phyloP scores from a whole-genome alignment of 768 basidiomycete species.

The Rhodotorula paludigena region DNA sequence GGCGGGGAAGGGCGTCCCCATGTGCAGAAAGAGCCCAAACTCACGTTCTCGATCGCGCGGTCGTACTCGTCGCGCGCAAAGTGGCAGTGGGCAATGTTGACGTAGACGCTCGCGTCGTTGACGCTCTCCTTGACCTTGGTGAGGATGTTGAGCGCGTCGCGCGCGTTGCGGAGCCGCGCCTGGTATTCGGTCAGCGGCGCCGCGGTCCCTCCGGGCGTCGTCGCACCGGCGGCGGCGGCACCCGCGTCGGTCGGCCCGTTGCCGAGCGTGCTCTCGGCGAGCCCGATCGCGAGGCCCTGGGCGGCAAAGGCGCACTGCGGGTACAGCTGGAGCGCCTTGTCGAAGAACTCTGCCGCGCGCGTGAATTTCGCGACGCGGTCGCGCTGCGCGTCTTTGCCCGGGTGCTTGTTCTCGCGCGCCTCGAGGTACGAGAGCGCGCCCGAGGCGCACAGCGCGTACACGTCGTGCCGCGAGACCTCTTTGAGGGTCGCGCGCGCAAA shows the following conservation, averaged over 20 bases:
- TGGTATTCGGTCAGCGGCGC: conserved; percentile 58
- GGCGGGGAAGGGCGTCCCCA: not conserved
- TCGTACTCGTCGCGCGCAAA: conserved; percentile 91
- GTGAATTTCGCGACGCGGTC: conserved; percentile 74
- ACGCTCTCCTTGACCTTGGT: conserved; percentile 83
- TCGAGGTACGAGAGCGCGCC: conserved; percentile 81
- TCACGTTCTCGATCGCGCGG: conserved; percentile 87
- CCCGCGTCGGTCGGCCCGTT: conserved; percentile 41
- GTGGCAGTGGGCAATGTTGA: conserved; percentile 96
- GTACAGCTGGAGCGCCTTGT: conserved; percentile 80
- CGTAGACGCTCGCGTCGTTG: conserved; percentile 75
- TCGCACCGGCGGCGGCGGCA: conserved; percentile 54
- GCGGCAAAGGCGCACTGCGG: conserved; percentile 85
- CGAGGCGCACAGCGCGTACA: conserved; percentile 84
- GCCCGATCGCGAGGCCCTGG: conserved; percentile 87
- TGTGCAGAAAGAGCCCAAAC: conserved; percentile 29
- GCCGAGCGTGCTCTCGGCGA: conserved; percentile 85
- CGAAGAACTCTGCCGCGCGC: conserved; percentile 82
- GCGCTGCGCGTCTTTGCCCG: conserved; percentile 52
- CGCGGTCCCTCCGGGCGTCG: conserved; percentile 7
- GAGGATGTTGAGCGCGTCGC: conserved; percentile 84
- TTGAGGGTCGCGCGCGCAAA: conserved; percentile 86
- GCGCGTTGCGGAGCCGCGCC: conserved; percentile 62
- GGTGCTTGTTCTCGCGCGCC: conserved; percentile 60
- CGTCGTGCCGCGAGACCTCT: conserved; percentile 76